These are phyloP conservation scores for Amniculicola lignicola DNA, from an alignment of 495 filamentous ascomycete genomes.

Conservation along the genomic window DNA sequence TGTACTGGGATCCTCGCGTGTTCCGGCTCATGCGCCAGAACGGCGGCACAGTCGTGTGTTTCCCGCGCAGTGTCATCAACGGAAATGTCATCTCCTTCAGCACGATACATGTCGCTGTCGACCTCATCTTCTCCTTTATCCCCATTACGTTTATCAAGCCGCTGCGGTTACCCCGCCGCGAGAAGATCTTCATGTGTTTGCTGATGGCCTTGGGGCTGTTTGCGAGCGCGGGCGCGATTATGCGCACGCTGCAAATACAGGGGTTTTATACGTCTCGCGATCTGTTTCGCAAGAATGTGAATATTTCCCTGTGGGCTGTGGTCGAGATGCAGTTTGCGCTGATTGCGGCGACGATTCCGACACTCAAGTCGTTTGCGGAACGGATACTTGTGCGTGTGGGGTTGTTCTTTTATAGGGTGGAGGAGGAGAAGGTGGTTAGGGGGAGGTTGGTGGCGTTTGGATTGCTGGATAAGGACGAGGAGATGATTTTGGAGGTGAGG, in stretches of 20 bases:
- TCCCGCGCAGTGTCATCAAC: conserved; percentile 18
- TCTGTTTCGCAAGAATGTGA: conserved; percentile 17
- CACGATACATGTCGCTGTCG: conserved; percentile 35
- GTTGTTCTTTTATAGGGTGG: conserved; percentile 23
- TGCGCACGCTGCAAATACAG: conserved; percentile 17
- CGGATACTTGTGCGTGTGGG: conserved; percentile 8
- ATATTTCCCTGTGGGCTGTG: conserved; percentile 18
- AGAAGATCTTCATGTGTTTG: conserved; percentile 39
- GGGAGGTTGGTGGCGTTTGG: conserved; percentile 14
- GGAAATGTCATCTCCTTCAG: conserved; percentile 32
- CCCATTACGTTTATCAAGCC: conserved; percentile 42
- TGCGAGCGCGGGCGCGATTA: conserved; percentile 37
- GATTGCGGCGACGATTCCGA: conserved; percentile 23
- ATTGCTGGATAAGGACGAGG: conserved; percentile 7
- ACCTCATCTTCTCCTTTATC: conserved; percentile 38
- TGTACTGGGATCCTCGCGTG: conserved; percentile 37
- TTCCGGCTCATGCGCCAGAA: conserved; percentile 8
- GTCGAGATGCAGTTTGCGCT: conserved; percentile 24
- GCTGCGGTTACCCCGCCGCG: conserved; percentile 36
- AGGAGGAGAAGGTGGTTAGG: conserved; percentile 4
- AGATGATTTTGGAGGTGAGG: not conserved
- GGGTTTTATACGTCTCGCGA: conserved; percentile 12
- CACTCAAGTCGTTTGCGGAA: conserved; percentile 19
- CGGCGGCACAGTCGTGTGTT: conserved; percentile 31
- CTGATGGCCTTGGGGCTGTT: conserved; percentile 42